Evolutionary conservation across 805 yeast species (phyloP).

Genomic region (Candida tibetensis): DNA sequence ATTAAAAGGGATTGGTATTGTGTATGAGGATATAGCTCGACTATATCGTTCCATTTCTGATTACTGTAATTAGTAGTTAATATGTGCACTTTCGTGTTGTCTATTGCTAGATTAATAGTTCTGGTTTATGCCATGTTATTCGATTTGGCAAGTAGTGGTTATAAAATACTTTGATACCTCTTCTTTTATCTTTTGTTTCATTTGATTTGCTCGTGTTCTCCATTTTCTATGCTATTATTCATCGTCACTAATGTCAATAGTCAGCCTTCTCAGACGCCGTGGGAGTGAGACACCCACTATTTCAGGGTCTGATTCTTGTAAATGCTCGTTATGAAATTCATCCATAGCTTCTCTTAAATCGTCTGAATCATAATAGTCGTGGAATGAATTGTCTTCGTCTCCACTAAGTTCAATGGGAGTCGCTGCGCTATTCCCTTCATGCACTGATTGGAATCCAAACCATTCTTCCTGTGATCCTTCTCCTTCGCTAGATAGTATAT

Average conservation of each 20-base stretch:
- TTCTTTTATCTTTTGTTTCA: no score
- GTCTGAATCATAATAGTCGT: slow-evolving; percentile 11
- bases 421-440: slow-evolving; percentile 9
- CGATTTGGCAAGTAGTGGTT: no score
- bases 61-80: no score
- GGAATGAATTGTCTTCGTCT: slow-evolving; percentile 11
- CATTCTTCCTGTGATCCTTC: slow-evolving; percentile 12
- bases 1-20: no score
- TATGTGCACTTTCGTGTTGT: no score
- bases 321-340: slow-evolving; percentile 19
- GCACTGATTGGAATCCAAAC: slow-evolving; percentile 17
- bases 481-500: slow-evolving; percentile 13
- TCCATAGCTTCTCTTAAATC: slow-evolving; percentile 26
- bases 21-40: no score
- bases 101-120: no score
- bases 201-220: no score
- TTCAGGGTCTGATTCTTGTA: slow-evolving; percentile 8
- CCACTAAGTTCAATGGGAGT: slow-evolving; percentile 11
- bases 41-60: no score
- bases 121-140: no score
- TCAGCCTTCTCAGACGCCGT: slow-evolving; percentile 2
- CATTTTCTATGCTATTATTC: no score
- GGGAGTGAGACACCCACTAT: neutral
- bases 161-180: no score
- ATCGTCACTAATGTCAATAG: neutral